These are phyloP conservation scores for Quillaja saponaria DNA, from an alignment of 306 rosid genomes.

Conservation along the genomic window DNA sequence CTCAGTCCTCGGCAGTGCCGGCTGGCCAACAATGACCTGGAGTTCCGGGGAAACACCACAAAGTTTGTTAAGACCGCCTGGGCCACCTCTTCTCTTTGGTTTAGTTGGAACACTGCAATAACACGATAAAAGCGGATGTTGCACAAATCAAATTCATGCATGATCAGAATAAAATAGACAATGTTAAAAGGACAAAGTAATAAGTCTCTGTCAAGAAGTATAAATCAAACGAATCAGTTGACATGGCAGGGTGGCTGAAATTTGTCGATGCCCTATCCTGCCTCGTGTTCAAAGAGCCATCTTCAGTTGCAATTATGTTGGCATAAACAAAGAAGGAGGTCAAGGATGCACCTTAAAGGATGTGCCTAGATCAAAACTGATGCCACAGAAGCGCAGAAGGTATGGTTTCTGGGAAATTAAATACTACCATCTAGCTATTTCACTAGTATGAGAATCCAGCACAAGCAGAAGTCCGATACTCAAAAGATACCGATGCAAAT, in stretches of 20 bases:
- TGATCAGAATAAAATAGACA: not conserved
- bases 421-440: too few relatives aligned
- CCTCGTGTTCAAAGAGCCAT: not conserved
- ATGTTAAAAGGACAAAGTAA: conserved; percentile 1
- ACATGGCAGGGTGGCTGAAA: not conserved
- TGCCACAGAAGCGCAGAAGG: not conserved
- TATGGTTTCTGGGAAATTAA: not conserved
- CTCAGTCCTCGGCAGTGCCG: conserved; percentile 78
- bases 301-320: not conserved
- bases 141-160: conserved; percentile 22
- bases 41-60: conserved; percentile 87
- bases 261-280: not conserved
- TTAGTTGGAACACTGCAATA: conserved; percentile 57
- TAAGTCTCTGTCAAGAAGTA: not conserved
- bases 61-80: conserved; percentile 79
- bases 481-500: too few relatives aligned
- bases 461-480: too few relatives aligned
- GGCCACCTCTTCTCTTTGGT: conserved; percentile 86
- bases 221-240: conserved; percentile 5
- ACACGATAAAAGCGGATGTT: not conserved
- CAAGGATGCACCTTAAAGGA: not conserved
- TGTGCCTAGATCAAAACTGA: not conserved
- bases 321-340: too few relatives aligned
- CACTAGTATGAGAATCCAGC: too few relatives aligned
- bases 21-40: conserved; percentile 88